phyloP scores from a whole-genome alignment of 768 basidiomycete genomes.

The Rhizopogon rudus region DNA sequence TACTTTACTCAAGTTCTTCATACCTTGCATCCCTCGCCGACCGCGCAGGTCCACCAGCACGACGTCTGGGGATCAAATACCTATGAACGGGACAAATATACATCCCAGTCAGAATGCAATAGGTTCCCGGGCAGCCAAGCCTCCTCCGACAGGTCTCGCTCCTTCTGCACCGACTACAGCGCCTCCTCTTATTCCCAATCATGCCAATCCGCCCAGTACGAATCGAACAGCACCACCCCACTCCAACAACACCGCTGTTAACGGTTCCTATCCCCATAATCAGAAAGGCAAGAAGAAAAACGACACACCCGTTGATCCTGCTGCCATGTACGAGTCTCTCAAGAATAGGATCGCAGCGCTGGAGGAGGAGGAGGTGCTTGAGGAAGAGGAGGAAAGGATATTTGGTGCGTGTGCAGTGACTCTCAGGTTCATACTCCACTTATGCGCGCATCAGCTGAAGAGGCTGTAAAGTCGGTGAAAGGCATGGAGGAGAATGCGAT shows the following conservation, averaged over 20 bases:
- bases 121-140: conserved; percentile 38
- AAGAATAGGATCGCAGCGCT: conserved; percentile 86
- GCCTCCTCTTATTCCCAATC: conserved; percentile 51
- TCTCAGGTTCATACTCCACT: not conserved
- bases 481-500: conserved; percentile 80
- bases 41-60: conserved; percentile 12
- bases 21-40: conserved; percentile 26
- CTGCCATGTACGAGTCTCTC: conserved; percentile 82
- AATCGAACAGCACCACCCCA: conserved; percentile 29
- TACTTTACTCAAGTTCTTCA: conserved; percentile 18
- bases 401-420: conserved; percentile 49
- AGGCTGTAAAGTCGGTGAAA: conserved; percentile 81
- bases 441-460: conserved; percentile 56
- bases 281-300: conserved; percentile 70
- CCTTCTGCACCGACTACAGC: conserved; percentile 57
- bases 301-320: conserved; percentile 67
- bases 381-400: conserved; percentile 81
- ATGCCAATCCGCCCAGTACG: conserved; percentile 30
- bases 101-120: conserved; percentile 25
- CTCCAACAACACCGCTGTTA: conserved; percentile 15
- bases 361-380: conserved; percentile 82
- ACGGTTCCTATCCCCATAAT: conserved; percentile 21
- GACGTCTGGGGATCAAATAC: conserved; percentile 20
- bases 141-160: conserved; percentile 53
- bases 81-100: conserved; percentile 45